Conservation (phyloP, 148 eudicot species). For the Heliamphora exappendiculata region DNA sequence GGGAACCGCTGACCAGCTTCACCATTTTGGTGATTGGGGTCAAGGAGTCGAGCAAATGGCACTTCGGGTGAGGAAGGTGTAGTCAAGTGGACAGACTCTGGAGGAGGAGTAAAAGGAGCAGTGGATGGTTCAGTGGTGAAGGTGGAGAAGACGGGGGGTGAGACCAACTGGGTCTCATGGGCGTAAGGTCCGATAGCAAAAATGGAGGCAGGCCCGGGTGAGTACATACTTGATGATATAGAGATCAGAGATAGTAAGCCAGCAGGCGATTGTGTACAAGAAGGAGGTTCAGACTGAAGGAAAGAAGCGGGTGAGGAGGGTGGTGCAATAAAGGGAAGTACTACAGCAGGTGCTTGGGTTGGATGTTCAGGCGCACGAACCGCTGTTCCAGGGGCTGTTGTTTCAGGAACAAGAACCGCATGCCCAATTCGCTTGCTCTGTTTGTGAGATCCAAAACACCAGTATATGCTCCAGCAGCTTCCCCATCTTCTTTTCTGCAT, state of each 20-base stretch:
- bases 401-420: constrained; percentile 74
- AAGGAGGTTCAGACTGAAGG: constrained; percentile 80
- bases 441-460: constrained; percentile 71
- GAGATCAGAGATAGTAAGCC: constrained; percentile 51
- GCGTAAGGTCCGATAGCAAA: constrained; percentile 95
- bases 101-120: constrained; percentile 95
- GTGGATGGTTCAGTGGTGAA: constrained; percentile 91
- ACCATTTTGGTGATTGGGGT: constrained; percentile 45
- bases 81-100: constrained; percentile 81
- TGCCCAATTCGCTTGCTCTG: constrained; percentile 58
- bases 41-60: constrained; percentile 83
- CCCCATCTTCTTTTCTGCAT: constrained; percentile 85
- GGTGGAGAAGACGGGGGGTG: constrained; percentile 95
- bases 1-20: constrained; percentile 40
- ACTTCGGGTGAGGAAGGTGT: constrained; percentile 99
- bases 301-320: constrained; percentile 98
- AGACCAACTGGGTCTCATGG: constrained; percentile 83
- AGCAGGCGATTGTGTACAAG: constrained; percentile 74
- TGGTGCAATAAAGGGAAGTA: constrained; percentile 74
- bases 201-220: constrained; percentile 83
- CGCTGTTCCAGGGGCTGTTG: constrained; percentile 31
- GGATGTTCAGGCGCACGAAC: constrained; percentile 29
- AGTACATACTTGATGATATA: constrained; percentile 55
- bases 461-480: constrained; percentile 55
- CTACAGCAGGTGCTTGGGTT: constrained; percentile 33